These are phyloP conservation scores for Eucalyptus tenuipes DNA, from an alignment of 345 rosid genomes.

Conservation along the genomic window DNA sequence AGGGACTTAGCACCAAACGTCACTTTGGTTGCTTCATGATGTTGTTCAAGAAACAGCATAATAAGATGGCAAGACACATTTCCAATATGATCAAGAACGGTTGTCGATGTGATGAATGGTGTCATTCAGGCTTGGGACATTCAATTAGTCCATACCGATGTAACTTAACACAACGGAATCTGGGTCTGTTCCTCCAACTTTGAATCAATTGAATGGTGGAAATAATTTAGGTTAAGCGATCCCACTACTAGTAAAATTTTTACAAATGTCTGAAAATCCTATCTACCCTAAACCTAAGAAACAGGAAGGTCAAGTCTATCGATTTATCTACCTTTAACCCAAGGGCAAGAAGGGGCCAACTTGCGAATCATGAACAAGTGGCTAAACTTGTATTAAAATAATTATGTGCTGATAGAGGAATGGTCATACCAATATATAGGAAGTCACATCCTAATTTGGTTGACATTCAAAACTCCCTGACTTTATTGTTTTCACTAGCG, in stretches of 20 bases:
- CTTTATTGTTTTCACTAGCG: background rate
- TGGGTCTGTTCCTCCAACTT: background rate
- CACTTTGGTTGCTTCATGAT: background rate
- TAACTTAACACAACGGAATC: fast-evolving
- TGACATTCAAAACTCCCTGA: background rate
- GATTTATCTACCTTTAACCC: background rate
- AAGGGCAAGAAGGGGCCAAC: background rate
- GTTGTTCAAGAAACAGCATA: background rate
- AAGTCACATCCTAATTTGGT: background rate
- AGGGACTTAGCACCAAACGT: background rate
- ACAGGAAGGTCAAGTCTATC: background rate
- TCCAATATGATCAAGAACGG: background rate
- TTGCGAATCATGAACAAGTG: background rate
- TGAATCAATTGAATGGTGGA: background rate
- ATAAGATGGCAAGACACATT: background rate
- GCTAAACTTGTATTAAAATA: too few species aligned
- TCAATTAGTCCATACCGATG: background rate
- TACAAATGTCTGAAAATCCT: background rate
- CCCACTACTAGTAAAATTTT: background rate
- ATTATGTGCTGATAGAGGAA: too few species aligned
- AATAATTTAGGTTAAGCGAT: background rate
- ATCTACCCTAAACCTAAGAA: background rate
- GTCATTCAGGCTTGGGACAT: background rate
- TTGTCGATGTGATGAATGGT: background rate
- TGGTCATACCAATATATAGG: too few species aligned